Conservation (phyloP, 176 grass and related monocot species). For the Secale cereale region DNA sequence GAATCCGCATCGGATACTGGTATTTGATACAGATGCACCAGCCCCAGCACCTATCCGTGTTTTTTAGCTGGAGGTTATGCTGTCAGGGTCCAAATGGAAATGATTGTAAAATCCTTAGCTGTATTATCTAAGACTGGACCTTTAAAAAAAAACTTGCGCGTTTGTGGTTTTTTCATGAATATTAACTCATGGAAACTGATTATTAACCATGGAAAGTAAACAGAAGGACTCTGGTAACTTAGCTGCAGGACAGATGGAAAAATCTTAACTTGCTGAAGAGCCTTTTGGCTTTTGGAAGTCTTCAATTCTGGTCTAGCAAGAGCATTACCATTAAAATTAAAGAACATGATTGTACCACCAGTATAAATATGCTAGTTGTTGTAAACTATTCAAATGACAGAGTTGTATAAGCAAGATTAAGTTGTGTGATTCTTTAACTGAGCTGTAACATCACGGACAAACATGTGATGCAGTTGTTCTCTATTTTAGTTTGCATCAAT, state of each 20-base stretch:
- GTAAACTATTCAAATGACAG: neutral
- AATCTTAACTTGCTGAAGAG: neutral
- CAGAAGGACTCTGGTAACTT: neutral
- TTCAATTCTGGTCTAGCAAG: neutral
- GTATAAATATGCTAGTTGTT: neutral
- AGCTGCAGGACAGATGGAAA: neutral
- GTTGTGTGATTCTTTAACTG: neutral
- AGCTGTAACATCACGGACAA: neutral
- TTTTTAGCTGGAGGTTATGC: too few relatives aligned
- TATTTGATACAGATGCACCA: too few relatives aligned
- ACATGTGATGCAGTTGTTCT: neutral
- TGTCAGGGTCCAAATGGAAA: neutral
- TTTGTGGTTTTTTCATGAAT: neutral
- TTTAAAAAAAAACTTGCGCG: neutral
- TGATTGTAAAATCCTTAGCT: neutral
- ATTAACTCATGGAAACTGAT: neutral
- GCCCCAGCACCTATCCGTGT: too few relatives aligned
- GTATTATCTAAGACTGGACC: neutral
- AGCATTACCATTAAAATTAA: neutral
- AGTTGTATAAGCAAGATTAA: neutral
- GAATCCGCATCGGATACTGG: too few relatives aligned
- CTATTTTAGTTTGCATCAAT: constrained; percentile 8
- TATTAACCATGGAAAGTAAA: neutral
- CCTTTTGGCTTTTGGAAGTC: neutral
- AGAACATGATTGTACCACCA: neutral